Evolutionary conservation across 1,284 basidiomycete species (phyloP), one percentile per base, ranked within the genome.

Genomic region (Pseudozyma hubeiensis): DNA sequence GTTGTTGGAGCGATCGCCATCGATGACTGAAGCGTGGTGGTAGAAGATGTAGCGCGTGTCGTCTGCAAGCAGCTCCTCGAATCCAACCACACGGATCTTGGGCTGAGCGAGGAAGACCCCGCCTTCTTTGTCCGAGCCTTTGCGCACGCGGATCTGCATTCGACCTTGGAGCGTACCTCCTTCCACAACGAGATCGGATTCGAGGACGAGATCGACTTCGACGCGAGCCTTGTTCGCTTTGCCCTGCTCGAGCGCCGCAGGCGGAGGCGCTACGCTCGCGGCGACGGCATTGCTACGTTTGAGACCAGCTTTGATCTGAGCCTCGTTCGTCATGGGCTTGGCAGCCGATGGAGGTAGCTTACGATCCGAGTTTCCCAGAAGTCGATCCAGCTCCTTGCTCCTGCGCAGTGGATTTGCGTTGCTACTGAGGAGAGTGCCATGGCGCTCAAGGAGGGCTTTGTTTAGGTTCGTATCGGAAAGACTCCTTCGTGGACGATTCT

Each of bases 51-150:
- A 90, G n/a, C 91, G 87, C 3, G 89, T 86, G 55, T 89, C 87
- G 64, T 88, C 87, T 40, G 88, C 87, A 0, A 89, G 87, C 51
- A 92, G 87, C 62, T 88, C 86, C 85, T 97, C 94, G 80, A 94
- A 96, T 0, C 94, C 94, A 52, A 97, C 88, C 14, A 96, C 87
- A 41, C 93, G 88, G 37, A 96, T 86, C 86, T 94, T 96, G 6
- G 91, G 93, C 53, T 89, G 90, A 30, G 90, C 90, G 7, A 97
- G 86, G 67, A 90, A 87, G 4, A 96, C 84, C 0, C 64, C 64
- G 13, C 77, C 81, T 29, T 88, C 87, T 81, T 87, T 89, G 56
- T 64, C 88, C 7, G 59, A 88, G 16, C 86, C 85, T 54, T 89
- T 89, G 44, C 89, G 88, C 7, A 96, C 88, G 31, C 88, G 87